A percentile compares a stretch with the other conserved stretches of the same genome.
Conservation (phyloP, 768 basidiomycete species). For the Leccinum variicolor region DNA sequence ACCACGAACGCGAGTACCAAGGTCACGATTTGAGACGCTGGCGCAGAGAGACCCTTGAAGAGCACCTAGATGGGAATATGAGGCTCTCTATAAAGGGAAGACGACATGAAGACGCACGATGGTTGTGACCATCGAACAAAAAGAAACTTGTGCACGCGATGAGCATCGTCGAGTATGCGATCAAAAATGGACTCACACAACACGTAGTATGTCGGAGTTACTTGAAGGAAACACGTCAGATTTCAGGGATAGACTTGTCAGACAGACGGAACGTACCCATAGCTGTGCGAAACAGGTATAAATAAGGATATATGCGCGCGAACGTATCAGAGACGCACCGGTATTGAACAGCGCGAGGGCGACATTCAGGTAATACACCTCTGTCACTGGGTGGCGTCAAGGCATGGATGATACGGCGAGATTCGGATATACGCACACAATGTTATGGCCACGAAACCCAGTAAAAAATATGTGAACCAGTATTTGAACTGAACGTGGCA, state of each 20-base stretch:
- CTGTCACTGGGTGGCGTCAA: slow-evolving; percentile 54
- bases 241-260: background rate
- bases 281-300: slow-evolving; percentile 34
- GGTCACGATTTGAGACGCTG: slow-evolving; percentile 77
- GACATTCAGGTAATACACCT: slow-evolving; percentile 94
- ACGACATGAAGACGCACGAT: slow-evolving; percentile 48
- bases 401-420: background rate
- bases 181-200: slow-evolving; percentile 51
- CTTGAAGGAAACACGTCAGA: slow-evolving; percentile 36
- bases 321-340: slow-evolving; percentile 37
- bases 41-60: slow-evolving; percentile 84
- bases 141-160: slow-evolving; percentile 54
- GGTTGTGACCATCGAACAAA: slow-evolving; percentile 81
- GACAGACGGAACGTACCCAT: slow-evolving; percentile 51
- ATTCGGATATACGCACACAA: slow-evolving; percentile 49
- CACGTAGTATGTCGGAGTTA: slow-evolving; percentile 87
- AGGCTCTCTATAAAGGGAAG: background rate
- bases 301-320: slow-evolving; percentile 1
- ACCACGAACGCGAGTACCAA: slow-evolving; percentile 90
- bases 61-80: slow-evolving; percentile 57
- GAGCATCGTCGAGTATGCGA: background rate
- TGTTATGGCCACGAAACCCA: slow-evolving; percentile 80
- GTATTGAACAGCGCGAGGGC: slow-evolving; percentile 96
- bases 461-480: slow-evolving; percentile 89
- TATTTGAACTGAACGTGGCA: slow-evolving; percentile 66